Conservation (phyloP, 2,329 filamentous ascomycete species). For the Aspergillus alliaceus region DNA sequence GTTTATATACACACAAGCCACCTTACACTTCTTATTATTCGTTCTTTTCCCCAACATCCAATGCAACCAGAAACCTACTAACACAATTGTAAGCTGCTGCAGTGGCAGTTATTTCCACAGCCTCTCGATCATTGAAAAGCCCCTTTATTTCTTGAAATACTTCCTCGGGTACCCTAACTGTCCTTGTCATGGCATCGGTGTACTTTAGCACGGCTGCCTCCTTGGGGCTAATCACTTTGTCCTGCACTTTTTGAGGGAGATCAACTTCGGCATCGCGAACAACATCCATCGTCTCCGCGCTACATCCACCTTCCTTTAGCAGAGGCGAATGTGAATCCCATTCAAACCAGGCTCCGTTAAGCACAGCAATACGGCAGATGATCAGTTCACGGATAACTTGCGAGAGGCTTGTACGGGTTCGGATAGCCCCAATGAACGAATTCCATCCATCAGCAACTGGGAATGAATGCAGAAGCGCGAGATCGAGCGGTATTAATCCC, state of each 20-base stretch:
- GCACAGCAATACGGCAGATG: slow-evolving; percentile 76
- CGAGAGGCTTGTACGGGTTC: slow-evolving; percentile 52
- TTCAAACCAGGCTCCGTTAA: slow-evolving; percentile 83
- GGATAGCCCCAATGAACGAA: slow-evolving; percentile 56
- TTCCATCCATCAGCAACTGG: slow-evolving; percentile 61
- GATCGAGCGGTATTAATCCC: slow-evolving; percentile 54
- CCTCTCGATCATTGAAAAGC: slow-evolving; percentile 66
- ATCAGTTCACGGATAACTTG: slow-evolving; percentile 68
- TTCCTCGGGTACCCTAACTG: slow-evolving; percentile 66
- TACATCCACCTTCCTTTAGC: slow-evolving; percentile 61
- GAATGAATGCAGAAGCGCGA: slow-evolving; percentile 55
- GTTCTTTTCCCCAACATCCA: slow-evolving; percentile 61
- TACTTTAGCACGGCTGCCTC: slow-evolving; percentile 72
- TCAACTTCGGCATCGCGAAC: slow-evolving; percentile 34
- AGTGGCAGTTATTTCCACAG: slow-evolving; percentile 79
- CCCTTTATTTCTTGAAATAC: slow-evolving; percentile 65
- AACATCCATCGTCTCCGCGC: slow-evolving; percentile 43
- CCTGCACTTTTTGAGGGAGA: slow-evolving; percentile 24
- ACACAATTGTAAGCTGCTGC: slow-evolving; percentile 83
- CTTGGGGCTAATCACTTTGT: slow-evolving; percentile 51
- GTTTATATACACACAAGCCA: not conserved
- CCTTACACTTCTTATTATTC: slow-evolving; percentile 9
- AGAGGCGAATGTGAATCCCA: slow-evolving; percentile 78
- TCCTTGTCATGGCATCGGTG: slow-evolving; percentile 80
- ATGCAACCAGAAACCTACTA: slow-evolving; percentile 76